phyloP scores from a whole-genome alignment of 129 eudicot genomes.

The Arctium minus region DNA sequence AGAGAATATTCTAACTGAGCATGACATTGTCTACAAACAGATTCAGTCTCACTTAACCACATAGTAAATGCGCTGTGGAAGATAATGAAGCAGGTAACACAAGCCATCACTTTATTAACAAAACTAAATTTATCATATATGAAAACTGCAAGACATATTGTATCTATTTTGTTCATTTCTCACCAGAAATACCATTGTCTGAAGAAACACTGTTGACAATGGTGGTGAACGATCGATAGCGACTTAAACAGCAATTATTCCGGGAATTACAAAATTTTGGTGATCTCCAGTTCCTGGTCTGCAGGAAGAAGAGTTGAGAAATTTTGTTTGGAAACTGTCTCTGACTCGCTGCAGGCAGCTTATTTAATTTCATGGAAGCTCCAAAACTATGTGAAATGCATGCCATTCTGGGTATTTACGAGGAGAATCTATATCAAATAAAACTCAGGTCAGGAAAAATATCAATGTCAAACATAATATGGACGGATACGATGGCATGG shows the following conservation, averaged over 20 bases:
- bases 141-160: neutral
- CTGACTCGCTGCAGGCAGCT: constrained; percentile 15
- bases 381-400: constrained; percentile 30
- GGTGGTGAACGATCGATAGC: constrained; percentile 13
- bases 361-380: constrained; percentile 21
- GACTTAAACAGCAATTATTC: constrained; percentile 1
- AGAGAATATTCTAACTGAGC: neutral
- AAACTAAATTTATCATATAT: neutral
- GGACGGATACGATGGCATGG: neutral
- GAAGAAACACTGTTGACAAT: constrained; percentile 30
- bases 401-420: constrained; percentile 22
- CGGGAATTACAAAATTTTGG: constrained; percentile 1
- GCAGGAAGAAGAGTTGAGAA: constrained; percentile 20
- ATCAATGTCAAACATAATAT: constrained; percentile 10
- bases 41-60: neutral
- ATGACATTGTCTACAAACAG: neutral
- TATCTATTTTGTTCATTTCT: constrained; percentile 15
- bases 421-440: constrained; percentile 12
- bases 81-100: neutral
- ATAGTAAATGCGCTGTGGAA: neutral
- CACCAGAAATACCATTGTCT: constrained; percentile 29
- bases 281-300: constrained; percentile 11
- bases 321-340: constrained; percentile 20
- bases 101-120: neutral
- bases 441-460: neutral